phyloP scores from a whole-genome alignment of 306 rosid genomes.

The Alnus rubra region DNA sequence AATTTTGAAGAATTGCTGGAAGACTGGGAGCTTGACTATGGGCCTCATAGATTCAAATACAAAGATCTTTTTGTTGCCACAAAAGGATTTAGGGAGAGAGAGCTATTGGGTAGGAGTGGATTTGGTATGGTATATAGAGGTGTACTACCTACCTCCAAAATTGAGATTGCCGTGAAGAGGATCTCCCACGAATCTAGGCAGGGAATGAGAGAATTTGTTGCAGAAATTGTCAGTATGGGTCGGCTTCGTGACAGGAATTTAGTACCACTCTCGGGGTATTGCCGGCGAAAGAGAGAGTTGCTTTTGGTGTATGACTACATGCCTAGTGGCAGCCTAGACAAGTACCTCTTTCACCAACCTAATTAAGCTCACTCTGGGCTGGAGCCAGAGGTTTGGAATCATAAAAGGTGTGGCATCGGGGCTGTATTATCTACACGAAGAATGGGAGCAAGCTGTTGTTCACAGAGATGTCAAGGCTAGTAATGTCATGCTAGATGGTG shows the following conservation, averaged over 20 bases:
- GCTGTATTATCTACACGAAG: conserved; percentile 34
- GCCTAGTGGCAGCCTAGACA: conserved; percentile 45
- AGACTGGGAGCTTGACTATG: conserved; percentile 44
- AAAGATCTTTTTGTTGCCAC: conserved; percentile 38
- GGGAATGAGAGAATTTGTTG: conserved; percentile 40
- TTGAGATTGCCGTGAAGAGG: conserved; percentile 36
- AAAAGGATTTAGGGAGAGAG: conserved; percentile 36
- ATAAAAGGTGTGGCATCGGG: conserved; percentile 37
- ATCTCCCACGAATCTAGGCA: conserved; percentile 39
- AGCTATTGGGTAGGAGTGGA: conserved; percentile 34
- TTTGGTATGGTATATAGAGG: conserved; percentile 41
- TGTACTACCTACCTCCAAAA: conserved; percentile 15
- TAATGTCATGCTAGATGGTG: conserved; percentile 37
- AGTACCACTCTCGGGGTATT: conserved; percentile 33
- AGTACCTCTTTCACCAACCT: conserved; percentile 24
- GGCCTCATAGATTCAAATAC: conserved; percentile 41
- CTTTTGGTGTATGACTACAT: conserved; percentile 35
- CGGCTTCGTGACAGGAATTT: conserved; percentile 37
- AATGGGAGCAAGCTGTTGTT: conserved; percentile 38
- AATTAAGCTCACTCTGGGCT: conserved; percentile 20
- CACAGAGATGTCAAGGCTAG: conserved; percentile 47
- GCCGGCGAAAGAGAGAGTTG: conserved; percentile 33
- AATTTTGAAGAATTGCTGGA: conserved; percentile 32
- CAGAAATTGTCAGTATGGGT: conserved; percentile 39
- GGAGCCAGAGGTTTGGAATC: conserved; percentile 35